Percentiles rank a stretch among this genome's conserved stretches.
Evolutionary conservation across 805 yeast species (phyloP).

Genomic region (Lachancea sp.): DNA sequence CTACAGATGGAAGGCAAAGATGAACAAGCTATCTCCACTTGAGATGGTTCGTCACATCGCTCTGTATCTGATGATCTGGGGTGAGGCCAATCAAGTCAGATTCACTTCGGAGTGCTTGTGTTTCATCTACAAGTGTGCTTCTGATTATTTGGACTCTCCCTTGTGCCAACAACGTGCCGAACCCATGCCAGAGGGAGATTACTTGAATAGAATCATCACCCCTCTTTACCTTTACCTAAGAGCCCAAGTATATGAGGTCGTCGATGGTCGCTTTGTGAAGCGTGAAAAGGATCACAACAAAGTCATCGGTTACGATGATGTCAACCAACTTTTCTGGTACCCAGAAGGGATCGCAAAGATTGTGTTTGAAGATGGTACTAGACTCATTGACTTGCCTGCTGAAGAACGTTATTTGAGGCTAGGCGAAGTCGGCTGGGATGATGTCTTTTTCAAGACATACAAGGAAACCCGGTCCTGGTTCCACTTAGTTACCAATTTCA

Average conservation of each 20-base stretch:
- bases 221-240: slow-evolving; percentile 79
- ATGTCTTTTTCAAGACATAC: slow-evolving; percentile 92
- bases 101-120: slow-evolving; percentile 86
- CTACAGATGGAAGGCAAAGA: slow-evolving; percentile 75
- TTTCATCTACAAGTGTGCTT: slow-evolving; percentile 92
- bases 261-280: slow-evolving; percentile 74
- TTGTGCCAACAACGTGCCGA: slow-evolving; percentile 83
- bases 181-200: slow-evolving; percentile 84
- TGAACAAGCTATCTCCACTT: slow-evolving; percentile 65
- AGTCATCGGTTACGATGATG: slow-evolving; percentile 92
- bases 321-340: slow-evolving; percentile 98
- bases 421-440: slow-evolving; percentile 88
- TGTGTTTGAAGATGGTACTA: slow-evolving; percentile 83
- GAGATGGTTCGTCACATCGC: slow-evolving; percentile 78
- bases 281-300: slow-evolving; percentile 81
- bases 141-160: slow-evolving; percentile 82
- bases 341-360: slow-evolving; percentile 97
- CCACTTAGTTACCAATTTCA: slow-evolving; percentile 89
- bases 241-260: slow-evolving; percentile 74
- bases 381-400: slow-evolving; percentile 82
- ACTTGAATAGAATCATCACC: slow-evolving; percentile 82
- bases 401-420: slow-evolving; percentile 84
- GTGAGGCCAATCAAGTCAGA: slow-evolving; percentile 91
- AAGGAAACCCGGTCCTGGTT: slow-evolving; percentile 97
- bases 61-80: slow-evolving; percentile 73